These are phyloP conservation scores for Citrus sp. DNA, from an alignment of 345 rosid genomes.

Conservation along the genomic window DNA sequence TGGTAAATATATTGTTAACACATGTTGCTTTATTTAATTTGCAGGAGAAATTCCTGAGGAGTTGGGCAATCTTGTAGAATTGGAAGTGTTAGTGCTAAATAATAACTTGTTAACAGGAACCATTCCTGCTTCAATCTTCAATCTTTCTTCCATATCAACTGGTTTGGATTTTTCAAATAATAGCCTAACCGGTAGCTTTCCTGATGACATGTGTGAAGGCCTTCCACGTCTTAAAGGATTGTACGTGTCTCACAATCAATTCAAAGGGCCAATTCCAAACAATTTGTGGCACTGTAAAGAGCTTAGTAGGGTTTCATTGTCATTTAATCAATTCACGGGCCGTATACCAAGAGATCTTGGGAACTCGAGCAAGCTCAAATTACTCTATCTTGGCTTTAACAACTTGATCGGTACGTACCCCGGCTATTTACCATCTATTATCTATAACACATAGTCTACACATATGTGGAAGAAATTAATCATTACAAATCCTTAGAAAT, in stretches of 20 bases:
- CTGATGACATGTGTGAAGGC: neutral
- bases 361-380: conserved; percentile 6
- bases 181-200: neutral
- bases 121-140: neutral
- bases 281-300: conserved; percentile 1
- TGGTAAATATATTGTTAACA: too few relatives aligned
- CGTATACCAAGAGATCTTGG: conserved; percentile 17
- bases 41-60: neutral
- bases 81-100: neutral
- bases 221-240: neutral
- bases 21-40: too few relatives aligned
- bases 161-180: neutral
- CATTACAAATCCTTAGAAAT: too few relatives aligned
- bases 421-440: neutral
- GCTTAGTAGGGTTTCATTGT: neutral
- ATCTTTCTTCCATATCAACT: neutral
- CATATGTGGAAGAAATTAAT: too few relatives aligned
- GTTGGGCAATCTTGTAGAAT: neutral
- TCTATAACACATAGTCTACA: too few relatives aligned
- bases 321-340: neutral
- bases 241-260: neutral
- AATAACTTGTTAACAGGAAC: neutral
- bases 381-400: neutral
- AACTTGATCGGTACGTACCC: conserved; percentile 9
- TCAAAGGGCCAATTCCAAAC: neutral